Evolutionary conservation across 139 green algal genomes (phyloP).

Genomic region (Chara braunii): DNA sequence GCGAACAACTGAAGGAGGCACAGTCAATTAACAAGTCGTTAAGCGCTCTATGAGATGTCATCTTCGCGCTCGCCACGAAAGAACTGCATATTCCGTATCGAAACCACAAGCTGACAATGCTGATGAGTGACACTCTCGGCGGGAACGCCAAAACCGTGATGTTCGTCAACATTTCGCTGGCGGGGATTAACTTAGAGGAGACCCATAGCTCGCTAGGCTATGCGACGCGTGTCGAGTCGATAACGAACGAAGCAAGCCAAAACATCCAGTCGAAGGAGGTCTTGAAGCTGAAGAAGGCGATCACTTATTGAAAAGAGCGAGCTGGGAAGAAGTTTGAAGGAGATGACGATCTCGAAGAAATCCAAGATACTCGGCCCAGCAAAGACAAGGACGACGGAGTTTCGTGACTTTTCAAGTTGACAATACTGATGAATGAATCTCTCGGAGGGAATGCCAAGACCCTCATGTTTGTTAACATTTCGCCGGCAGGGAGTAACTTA

Average conservation of each 20-base stretch:
- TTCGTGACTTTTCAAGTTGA: too few relatives aligned
- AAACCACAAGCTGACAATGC: conserved; percentile 99
- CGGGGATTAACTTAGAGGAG: conserved; percentile 69
- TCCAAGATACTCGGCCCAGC: too few relatives aligned
- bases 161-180: conserved; percentile 72
- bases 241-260: too few relatives aligned
- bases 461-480: conserved; percentile 92
- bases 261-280: too few relatives aligned
- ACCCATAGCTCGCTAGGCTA: conserved; percentile 48
- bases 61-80: conserved; percentile 78
- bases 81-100: conserved; percentile 84
- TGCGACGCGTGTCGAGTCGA: too few relatives aligned
- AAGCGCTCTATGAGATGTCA: conserved; percentile 89
- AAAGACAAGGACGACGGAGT: too few relatives aligned
- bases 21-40: conserved; percentile 98
- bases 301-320: too few relatives aligned
- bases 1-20: conserved; percentile 92
- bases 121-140: conserved; percentile 84
- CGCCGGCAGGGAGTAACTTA: conserved; percentile 51
- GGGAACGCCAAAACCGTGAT: conserved; percentile 55
- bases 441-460: conserved; percentile 81
- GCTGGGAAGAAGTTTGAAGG: too few relatives aligned
- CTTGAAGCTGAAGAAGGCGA: too few relatives aligned
- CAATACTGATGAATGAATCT: too few relatives aligned
- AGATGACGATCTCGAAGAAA: too few relatives aligned